A percentile compares a stretch with the other conserved stretches of the same genome.
Conservation (phyloP, 108 stramenopile genomes). For the Aurantiochytrium sp. region DNA sequence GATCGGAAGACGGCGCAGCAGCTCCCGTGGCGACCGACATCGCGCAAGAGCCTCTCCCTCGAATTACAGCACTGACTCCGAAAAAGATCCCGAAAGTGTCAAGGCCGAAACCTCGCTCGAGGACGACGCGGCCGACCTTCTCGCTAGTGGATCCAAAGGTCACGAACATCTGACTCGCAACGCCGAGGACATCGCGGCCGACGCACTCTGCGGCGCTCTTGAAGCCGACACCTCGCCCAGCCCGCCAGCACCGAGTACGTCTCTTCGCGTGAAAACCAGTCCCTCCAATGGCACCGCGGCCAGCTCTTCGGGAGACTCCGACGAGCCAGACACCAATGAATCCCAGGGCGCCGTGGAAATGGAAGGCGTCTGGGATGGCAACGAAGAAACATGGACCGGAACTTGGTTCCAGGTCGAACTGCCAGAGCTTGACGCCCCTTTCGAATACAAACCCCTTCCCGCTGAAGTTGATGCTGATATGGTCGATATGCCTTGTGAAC, state of each 20-base stretch:
- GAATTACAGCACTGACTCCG: no score
- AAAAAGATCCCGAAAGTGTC: no score
- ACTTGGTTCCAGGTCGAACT: neutral
- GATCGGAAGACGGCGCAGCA: no score
- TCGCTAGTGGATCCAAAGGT: no score
- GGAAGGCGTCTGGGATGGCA: neutral
- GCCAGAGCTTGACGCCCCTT: neutral
- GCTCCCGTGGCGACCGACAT: no score
- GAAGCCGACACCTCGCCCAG: neutral
- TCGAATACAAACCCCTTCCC: neutral
- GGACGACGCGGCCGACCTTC: no score
- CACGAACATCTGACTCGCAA: neutral
- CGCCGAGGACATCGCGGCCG: neutral
- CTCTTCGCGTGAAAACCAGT: neutral
- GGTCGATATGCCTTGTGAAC: neutral
- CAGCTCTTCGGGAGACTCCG: neutral
- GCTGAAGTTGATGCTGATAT: neutral
- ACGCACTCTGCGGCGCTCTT: neutral
- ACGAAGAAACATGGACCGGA: neutral
- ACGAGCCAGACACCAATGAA: neutral
- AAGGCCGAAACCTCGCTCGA: no score
- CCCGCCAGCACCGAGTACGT: neutral
- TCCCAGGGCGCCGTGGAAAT: neutral
- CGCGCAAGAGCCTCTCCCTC: no score
- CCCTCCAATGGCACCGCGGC: neutral